A percentile compares a stretch with the other conserved stretches of the same genome.
Evolutionary conservation across 106 monocot species (phyloP).

Genomic region (Agapanthus africanus): DNA sequence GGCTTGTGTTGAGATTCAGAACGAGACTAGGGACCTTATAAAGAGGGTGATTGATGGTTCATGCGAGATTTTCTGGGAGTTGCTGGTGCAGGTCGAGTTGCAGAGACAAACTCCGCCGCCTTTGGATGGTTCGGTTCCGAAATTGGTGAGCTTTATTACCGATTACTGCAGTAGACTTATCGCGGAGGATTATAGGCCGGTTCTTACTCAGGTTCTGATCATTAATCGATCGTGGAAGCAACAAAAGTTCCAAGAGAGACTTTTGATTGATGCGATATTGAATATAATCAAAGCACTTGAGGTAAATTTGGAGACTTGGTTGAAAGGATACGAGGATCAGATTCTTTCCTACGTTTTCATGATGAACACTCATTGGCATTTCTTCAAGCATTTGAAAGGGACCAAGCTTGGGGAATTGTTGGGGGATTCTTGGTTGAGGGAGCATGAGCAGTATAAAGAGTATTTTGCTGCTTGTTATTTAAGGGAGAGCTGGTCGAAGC

Average conservation of each 20-base stretch:
- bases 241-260: constrained; percentile 52
- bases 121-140: constrained; percentile 56
- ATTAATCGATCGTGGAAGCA: constrained; percentile 76
- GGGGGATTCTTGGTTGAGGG: constrained; percentile 46
- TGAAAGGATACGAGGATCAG: constrained; percentile 53
- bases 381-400: constrained; percentile 55
- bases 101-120: constrained; percentile 59
- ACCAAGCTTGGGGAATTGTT: constrained; percentile 58
- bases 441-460: constrained; percentile 82
- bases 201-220: constrained; percentile 56
- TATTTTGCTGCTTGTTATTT: constrained; percentile 46
- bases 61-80: constrained; percentile 90
- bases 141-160: constrained; percentile 65
- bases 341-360: constrained; percentile 57
- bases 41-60: constrained; percentile 74
- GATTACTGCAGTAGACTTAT: constrained; percentile 79
- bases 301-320: constrained; percentile 70
- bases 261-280: constrained; percentile 53
- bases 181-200: constrained; percentile 55
- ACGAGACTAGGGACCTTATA: constrained; percentile 69
- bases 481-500: constrained; percentile 75
- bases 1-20: constrained; percentile 69
- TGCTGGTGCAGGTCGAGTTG: constrained; percentile 80
- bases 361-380: constrained; percentile 93
- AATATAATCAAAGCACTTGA: constrained; percentile 70